Base-by-base conservation (phyloP, 495 filamentous ascomycete genomes). In the Viridothelium virens region DNA sequence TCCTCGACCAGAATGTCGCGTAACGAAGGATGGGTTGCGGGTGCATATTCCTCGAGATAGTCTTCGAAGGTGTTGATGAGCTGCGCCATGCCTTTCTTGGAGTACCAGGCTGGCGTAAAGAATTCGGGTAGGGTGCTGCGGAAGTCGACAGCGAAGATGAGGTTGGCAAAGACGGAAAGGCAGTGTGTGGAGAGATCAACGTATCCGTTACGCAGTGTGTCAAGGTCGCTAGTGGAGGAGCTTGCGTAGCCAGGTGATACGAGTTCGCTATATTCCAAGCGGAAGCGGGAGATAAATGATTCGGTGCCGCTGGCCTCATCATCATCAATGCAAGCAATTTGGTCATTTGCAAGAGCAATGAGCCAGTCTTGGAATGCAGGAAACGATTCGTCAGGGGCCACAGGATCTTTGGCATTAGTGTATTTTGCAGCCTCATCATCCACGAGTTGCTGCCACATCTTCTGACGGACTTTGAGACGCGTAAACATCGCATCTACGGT, bases 321-420 rank as follows among this genome's bases (percentile, higher is more conserved):
- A 74, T 97, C 94, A 74, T 96, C 92, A 73, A 97, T 97, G 77
- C 91, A 96, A 64, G 90, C 90, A 70, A 99, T 97, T 74, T 99
- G 94, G 76, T 99, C 94, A 77, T 97, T 99, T 67, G 94, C 94
- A 62, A 95, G 89, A n/a, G 93, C 92, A 33, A 97, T 84, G 53
- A 97, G 85, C 89, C 92, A 97, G 76, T 96, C 92, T 77, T 96
- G 91, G 39, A 96, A 76, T 9, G 86, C 75, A 71, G 90, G 88
- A 62, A 95, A 83, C 4, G 90, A 89, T 67, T 97, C 95, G 11
- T 86, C 81, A 9, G 78, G 76, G 53, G 78, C 80, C 36, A 83
- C 82, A 3, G 38, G 38, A 14, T 69, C 61, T 10, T 63, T 65
- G 64, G 68, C 65, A 31, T 6, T 74, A 68, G 85, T 83, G 73